Evolutionary conservation across 345 rosid species (phyloP), one percentile per base, ranked within the genome.

Genomic region (Lepidium aucheri): DNA sequence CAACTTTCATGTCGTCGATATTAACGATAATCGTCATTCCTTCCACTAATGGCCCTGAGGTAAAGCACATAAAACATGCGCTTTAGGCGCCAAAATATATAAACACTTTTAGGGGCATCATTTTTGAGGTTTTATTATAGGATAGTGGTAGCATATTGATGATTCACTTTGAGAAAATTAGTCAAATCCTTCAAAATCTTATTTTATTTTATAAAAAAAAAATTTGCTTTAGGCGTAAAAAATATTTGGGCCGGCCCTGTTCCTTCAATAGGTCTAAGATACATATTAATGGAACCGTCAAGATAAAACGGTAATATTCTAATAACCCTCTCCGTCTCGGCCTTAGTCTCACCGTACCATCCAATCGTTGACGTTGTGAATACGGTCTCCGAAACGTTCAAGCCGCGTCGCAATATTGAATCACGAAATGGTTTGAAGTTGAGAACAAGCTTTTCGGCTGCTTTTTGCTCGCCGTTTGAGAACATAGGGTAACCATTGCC

Each of bases 401-500:
- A 69, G 3, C 82, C 76, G 9, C 93, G 70, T 26, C 38, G 45
- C 5, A 0, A 4, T 16, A 85, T 70, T 3, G 93, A 78, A 2
- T 66, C 47, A 45, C 10, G 59, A 76, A 90, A 88, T 6, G 79
- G 76, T 0, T 78, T 69, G 59, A 84, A 77, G 17, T 11, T 65
- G 54, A 69, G n/a, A 1, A 91, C 82, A 40, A 88, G 49, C 13
- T 61, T 49, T 33, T 64, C 60, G 11, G 95, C 76, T 43, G 51
- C 43, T 30, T 68, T 54, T 33, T 76, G 77, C 79, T 90, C 93
- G 32, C 33, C 60, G 33, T 76, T 82, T 8, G 86, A 42, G 32
- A 88, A 65, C 46, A 78, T 77, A 40, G 93, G 95, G 79, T 79
- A 83, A 1, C 95, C 97, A 44, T 80, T 75, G 6, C 90, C 86